Evolutionary conservation across 495 filamentous ascomycete genomes (phyloP), one percentile per base, ranked within the genome.

Genomic region (Lindgomyces ingoldianus): DNA sequence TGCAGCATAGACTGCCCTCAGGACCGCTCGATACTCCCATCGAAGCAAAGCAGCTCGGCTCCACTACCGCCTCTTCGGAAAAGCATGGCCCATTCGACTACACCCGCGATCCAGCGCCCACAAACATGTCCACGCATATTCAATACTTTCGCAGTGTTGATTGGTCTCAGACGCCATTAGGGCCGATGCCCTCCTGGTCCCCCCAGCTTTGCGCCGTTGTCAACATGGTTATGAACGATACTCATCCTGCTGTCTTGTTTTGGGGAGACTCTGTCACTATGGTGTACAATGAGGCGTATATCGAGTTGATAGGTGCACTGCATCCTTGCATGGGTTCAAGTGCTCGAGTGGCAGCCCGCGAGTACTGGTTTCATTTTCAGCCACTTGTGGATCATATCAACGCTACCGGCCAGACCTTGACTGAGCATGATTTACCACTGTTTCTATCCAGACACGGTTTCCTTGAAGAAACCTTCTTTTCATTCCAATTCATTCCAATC

Each of bases 401-500:
- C 18, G 29, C 41, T 1, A 67, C 67, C 11, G 65, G 59, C n/a
- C 25, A 59, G 14, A 45, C 58, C 14, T 18, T 45, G 6, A 59
- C 1, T 6, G 29, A 55, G 18, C 46, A 61, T 12, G 46, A 68
- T 45, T 12, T 60, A 19, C 55, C 36, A 2, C 8, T 68, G 22
- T 61, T 65, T 24, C 27, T 68, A 11, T n/a, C 57, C 29, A 51
- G 63, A 46, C 36, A 42, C 36, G 52, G 59, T 6, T 45, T 57
- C n/a, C 51, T 59, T 3, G 67, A 70, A 42, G 68, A 71, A n/a
- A 48, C 53, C 1, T 68, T 52, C 50, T 71, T 64, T 39, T 53
- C 54, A 24, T 55, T 64, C 21, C 48, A 54, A 22, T 62, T 68
- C 22, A 45, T 64, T 0, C 64, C 68, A 9, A 61, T 71, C 11